phyloP scores from a whole-genome alignment of 1,284 basidiomycete species.

The Rugiboletus extremiorientalis region DNA sequence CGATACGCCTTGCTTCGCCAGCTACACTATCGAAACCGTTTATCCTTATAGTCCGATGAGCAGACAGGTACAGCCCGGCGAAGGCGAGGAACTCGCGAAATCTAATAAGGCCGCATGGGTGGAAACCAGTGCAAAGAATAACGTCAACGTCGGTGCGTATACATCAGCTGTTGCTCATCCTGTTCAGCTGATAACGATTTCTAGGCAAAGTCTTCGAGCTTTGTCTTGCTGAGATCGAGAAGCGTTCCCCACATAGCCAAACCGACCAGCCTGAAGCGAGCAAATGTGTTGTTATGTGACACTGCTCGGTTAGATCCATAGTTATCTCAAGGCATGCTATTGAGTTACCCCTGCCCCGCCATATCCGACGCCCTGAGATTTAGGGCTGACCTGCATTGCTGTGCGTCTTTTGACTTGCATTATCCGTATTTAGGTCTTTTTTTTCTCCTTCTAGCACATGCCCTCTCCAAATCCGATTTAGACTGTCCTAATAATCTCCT shows the following conservation, averaged over 20 bases:
- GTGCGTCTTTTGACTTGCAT: slow-evolving; percentile 36
- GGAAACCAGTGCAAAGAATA: slow-evolving; percentile 89
- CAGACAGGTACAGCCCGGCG: slow-evolving; percentile 76
- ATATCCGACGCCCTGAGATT: slow-evolving; percentile 30
- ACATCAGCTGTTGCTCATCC: neutral
- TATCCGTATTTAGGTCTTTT: slow-evolving; percentile 37
- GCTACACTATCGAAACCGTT: slow-evolving; percentile 23
- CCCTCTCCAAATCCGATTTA: slow-evolving; percentile 25
- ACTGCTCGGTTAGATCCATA: slow-evolving; percentile 12
- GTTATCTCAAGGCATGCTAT: slow-evolving; percentile 24
- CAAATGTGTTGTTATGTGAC: slow-evolving; percentile 72
- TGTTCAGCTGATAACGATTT: slow-evolving; percentile 9
- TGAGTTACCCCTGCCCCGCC: slow-evolving; percentile 32
- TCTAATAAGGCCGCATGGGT: slow-evolving; percentile 77
- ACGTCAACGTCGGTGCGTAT: slow-evolving; percentile 82
- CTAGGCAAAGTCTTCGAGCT: slow-evolving; percentile 87
- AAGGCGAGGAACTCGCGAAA: slow-evolving; percentile 78
- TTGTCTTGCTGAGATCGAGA: slow-evolving; percentile 87
- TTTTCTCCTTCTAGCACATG: slow-evolving; percentile 17
- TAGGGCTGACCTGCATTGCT: slow-evolving; percentile 28
- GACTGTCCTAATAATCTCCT: slow-evolving; percentile 33
- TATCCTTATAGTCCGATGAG: slow-evolving; percentile 34
- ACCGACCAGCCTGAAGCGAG: slow-evolving; percentile 55
- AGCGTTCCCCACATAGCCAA: slow-evolving; percentile 58
- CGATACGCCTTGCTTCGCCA: slow-evolving; percentile 9